Percentiles rank a stretch among this genome's conserved stretches.
Evolutionary conservation across 305 asterid genomes (phyloP).

Genomic region (Petunia hybrid): DNA sequence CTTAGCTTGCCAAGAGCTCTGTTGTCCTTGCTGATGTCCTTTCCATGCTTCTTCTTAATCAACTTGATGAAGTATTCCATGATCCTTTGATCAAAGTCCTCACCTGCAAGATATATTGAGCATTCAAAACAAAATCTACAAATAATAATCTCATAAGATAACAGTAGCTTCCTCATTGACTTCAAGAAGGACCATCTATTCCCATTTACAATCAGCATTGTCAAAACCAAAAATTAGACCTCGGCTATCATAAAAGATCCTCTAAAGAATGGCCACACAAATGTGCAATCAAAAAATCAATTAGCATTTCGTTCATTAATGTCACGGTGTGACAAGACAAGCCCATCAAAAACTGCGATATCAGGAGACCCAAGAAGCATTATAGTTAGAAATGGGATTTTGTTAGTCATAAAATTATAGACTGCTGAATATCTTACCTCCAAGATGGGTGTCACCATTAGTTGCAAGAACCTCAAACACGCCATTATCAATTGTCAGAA

Average conservation of each 20-base stretch:
- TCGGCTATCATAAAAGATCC: conserved; percentile 1
- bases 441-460: conserved; percentile 66
- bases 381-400: background rate
- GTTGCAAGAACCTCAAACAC: conserved; percentile 62
- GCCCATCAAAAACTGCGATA: conserved; percentile 2
- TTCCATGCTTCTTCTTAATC: conserved; percentile 62
- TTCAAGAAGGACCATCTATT: background rate
- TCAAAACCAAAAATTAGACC: background rate
- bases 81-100: conserved; percentile 62
- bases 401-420: background rate
- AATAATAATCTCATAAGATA: background rate
- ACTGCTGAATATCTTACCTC: conserved; percentile 43
- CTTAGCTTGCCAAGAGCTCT: conserved; percentile 65
- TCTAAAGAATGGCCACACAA: background rate
- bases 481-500: conserved; percentile 57
- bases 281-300: background rate
- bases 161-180: conserved; percentile 8
- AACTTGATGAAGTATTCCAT: conserved; percentile 62
- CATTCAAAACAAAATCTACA: background rate
- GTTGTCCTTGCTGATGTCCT: conserved; percentile 65
- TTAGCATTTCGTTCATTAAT: background rate
- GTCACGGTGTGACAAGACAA: background rate
- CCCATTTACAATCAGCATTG: background rate
- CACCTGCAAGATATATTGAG: conserved; percentile 43
- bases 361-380: conserved; percentile 12